A percentile compares a stretch with the other conserved stretches of the same genome.
These are phyloP conservation scores for Lactarius psammicola DNA, from an alignment of 768 basidiomycete species.

Conservation along the genomic window DNA sequence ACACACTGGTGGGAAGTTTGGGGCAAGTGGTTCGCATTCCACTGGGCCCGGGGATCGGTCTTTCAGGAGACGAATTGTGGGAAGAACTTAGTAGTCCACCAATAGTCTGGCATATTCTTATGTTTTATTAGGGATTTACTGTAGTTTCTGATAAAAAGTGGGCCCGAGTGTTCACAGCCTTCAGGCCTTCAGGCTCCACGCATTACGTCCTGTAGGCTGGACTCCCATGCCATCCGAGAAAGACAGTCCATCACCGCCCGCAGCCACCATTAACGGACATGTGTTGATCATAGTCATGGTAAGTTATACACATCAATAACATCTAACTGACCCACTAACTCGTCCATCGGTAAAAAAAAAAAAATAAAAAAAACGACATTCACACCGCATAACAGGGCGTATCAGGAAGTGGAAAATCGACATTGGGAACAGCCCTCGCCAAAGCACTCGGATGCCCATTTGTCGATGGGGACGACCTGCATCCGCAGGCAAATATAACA, in stretches of 20 bases:
- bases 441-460: slow-evolving; percentile 64
- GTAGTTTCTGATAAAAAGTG: too few species aligned
- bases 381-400: slow-evolving; percentile 52
- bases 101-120: too few species aligned
- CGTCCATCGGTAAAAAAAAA: not conserved
- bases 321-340: not conserved
- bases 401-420: slow-evolving; percentile 71
- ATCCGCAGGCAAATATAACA: slow-evolving; percentile 77
- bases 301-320: not conserved
- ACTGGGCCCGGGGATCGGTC: too few species aligned
- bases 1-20: too few species aligned
- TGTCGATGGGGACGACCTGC: slow-evolving; percentile 87
- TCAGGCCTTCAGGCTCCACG: not conserved
- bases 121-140: too few species aligned
- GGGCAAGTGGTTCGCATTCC: too few species aligned
- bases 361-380: not conserved
- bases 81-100: too few species aligned
- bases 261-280: not conserved
- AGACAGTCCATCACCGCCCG: not conserved
- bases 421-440: slow-evolving; percentile 65
- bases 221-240: not conserved
- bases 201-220: not conserved
- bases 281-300: slow-evolving; percentile 19
- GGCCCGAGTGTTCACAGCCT: not conserved
- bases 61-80: too few species aligned